Base-by-base conservation (phyloP, 371 early-diverging fungal genomes). In the Haplosporangium sp. region DNA sequence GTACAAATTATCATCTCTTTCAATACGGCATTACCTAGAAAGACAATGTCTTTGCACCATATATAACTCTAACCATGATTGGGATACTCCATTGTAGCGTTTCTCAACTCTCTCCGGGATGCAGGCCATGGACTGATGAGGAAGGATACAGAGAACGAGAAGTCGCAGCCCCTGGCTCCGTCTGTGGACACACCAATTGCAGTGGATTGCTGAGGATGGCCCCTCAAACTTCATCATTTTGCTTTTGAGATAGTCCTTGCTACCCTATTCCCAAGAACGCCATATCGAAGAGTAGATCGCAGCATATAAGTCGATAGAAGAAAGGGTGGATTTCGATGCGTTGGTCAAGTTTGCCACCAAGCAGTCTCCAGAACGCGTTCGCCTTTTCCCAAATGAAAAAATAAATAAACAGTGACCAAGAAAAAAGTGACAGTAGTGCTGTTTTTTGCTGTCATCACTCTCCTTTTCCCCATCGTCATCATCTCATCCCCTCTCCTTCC, bases 71-170 rank as follows among this genome's bases (percentile, higher is more conserved):
- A 36, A 47, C 21, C 10, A 14, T 58, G 45, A 1, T 20, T 37
- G 10, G n/a, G 37, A 16, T 16, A 2, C 9, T 8, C n/a, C 13
- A 5, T 59, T n/a, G 12, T 71, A 77, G 77, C 64, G 8, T 77
- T 77, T 58, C 43, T 77, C 36, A 67, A 51, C 50, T 58, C 77
- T 5, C 50, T 77, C 20, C 21, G 64, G n/a, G 59, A 71, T 21
- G 71, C 68, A 2, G 77, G 77, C 0, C 67, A 36, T 6, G 51
- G 56, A 7, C 48, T 71, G 41, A 77, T 77, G 77, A 48, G 63
- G 62, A 66, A 54, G 40, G 77, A 77, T 20, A 58, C 55, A 6
- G 64, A 64, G 11, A 70, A 63, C 37, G 76, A 76, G 16, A 70
- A 70, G 55, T 12, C 59, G 5, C 62, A 47, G 18, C n/a, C 58